Percentiles rank a stretch among this genome's conserved stretches.
These are phyloP conservation scores for Cornus suecica DNA, from an alignment of 148 eudicot genomes.

Conservation along the genomic window DNA sequence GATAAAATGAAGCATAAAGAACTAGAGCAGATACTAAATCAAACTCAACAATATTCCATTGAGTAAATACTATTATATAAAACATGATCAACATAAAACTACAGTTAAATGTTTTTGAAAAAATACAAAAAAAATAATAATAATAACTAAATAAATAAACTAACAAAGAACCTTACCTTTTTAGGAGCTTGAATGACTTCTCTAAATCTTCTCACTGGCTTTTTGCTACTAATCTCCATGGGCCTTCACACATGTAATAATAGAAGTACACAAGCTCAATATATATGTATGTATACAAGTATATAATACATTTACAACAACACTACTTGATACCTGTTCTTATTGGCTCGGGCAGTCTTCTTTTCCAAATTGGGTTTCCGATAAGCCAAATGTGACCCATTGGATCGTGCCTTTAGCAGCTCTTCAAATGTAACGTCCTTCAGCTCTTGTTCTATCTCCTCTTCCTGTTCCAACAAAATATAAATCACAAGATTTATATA, in stretches of 20 bases:
- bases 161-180: constrained; percentile 52
- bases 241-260: constrained; percentile 51
- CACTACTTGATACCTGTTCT: constrained; percentile 44
- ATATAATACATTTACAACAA: constrained; percentile 4
- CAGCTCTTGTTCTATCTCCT: constrained; percentile 58
- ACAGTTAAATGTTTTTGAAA: too few relatives aligned
- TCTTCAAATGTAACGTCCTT: constrained; percentile 84
- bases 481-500: not conserved
- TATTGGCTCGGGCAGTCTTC: constrained; percentile 62
- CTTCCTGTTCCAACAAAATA: constrained; percentile 50
- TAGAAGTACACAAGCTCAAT: not conserved
- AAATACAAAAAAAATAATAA: too few relatives aligned
- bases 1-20: not conserved
- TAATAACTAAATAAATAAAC: too few relatives aligned
- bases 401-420: constrained; percentile 62
- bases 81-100: too few relatives aligned
- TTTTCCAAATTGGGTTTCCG: constrained; percentile 40
- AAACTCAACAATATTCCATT: too few relatives aligned
- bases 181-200: constrained; percentile 93
- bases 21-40: too few relatives aligned
- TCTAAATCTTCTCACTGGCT: constrained; percentile 70
- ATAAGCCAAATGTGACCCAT: constrained; percentile 63
- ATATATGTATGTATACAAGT: not conserved
- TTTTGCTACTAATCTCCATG: constrained; percentile 82
- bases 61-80: too few relatives aligned